phyloP scores from a whole-genome alignment of 441 rosid genomes.

The Viola pubescens region DNA sequence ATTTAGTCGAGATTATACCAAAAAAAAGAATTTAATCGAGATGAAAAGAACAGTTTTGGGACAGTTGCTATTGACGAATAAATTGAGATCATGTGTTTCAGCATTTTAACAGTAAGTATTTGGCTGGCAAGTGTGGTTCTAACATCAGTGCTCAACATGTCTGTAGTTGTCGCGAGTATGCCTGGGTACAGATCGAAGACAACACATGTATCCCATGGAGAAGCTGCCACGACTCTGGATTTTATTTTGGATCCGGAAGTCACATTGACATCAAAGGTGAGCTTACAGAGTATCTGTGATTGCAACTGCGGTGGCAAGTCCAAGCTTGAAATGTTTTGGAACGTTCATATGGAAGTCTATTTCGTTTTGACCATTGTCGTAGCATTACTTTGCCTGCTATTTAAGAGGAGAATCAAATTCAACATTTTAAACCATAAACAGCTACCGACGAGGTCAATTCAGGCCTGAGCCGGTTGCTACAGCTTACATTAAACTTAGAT shows the following conservation, averaged over 20 bases:
- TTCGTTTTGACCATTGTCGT: constrained; percentile 35
- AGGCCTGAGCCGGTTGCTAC: constrained; percentile 4
- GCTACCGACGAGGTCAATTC: constrained; percentile 35
- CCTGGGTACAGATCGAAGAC: constrained; percentile 67
- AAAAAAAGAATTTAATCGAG: too few species aligned
- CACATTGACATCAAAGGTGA: constrained; percentile 16
- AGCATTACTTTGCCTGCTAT: constrained; percentile 43
- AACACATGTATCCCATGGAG: constrained; percentile 55
- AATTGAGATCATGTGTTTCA: too few species aligned
- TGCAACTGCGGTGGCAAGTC: constrained; percentile 29
- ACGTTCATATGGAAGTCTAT: constrained; percentile 41
- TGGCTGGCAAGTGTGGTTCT: too few species aligned
- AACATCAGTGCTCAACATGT: not conserved
- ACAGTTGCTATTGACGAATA: too few species aligned
- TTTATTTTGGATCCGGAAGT: constrained; percentile 73
- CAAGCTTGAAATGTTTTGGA: constrained; percentile 32
- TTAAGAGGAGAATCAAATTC: constrained; percentile 44
- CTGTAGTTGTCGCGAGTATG: constrained; percentile 55
- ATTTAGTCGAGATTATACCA: too few species aligned
- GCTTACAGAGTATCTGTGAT: constrained; percentile 29
- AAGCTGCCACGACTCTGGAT: constrained; percentile 48
- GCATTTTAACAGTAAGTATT: too few species aligned
- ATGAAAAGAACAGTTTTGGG: too few species aligned
- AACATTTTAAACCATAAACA: constrained; percentile 43
- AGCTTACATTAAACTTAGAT: too few species aligned